phyloP scores from a whole-genome alignment of 306 rosid genomes.

The Prunus davidiana region DNA sequence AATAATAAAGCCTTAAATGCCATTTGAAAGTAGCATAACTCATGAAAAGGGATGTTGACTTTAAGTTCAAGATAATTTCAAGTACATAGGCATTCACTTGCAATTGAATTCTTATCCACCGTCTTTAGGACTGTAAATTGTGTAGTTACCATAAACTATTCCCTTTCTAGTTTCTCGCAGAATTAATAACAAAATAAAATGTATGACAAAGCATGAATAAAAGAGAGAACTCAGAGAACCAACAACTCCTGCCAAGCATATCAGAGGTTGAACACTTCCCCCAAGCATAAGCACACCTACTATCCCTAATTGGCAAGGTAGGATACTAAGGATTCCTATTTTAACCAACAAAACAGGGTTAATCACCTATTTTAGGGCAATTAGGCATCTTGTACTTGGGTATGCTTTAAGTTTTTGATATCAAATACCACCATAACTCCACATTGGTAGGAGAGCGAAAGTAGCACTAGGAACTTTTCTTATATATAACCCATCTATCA shows the following conservation, averaged over 20 bases:
- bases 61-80: slow-evolving; percentile 1
- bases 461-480: too few species aligned
- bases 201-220: not conserved
- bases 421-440: too few species aligned
- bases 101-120: slow-evolving; percentile 9
- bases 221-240: not conserved
- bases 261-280: not conserved
- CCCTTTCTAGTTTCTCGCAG: not conserved
- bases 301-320: not conserved
- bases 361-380: not conserved
- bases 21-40: not conserved
- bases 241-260: not conserved
- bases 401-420: too few species aligned
- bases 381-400: too few species aligned
- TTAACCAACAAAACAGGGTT: not conserved
- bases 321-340: not conserved
- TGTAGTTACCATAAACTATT: not conserved
- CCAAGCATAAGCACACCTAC: not conserved
- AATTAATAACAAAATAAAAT: not conserved
- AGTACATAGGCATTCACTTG: not conserved
- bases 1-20: not conserved
- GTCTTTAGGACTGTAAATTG: not conserved
- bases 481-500: too few species aligned
- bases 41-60: not conserved
- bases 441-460: too few species aligned